Conservation (phyloP, 2,329 filamentous ascomycete genomes). For the Aureobasidium sp. region DNA sequence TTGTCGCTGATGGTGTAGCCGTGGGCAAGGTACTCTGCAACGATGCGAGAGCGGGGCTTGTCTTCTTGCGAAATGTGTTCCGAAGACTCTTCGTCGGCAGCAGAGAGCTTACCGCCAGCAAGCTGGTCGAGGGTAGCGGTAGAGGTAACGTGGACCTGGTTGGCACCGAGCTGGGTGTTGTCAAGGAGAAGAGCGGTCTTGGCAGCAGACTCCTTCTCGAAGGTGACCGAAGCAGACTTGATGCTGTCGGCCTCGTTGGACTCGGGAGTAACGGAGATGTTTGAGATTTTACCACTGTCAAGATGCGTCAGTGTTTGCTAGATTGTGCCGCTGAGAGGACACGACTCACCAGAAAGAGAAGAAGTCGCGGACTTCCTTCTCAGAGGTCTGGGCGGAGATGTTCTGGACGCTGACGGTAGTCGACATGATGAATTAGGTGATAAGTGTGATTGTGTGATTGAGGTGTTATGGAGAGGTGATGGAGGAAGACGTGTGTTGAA, state of each 20-base stretch:
- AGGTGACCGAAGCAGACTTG: conserved; percentile 85
- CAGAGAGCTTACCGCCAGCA: conserved; percentile 50
- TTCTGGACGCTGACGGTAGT: conserved; percentile 81
- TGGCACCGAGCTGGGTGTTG: conserved; percentile 81
- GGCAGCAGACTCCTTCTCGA: conserved; percentile 92
- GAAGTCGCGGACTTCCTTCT: conserved; percentile 91
- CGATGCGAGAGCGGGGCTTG: conserved; percentile 87
- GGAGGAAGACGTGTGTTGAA: not conserved
- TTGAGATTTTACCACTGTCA: conserved; percentile 78
- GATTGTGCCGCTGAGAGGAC: not conserved
- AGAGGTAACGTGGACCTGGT: conserved; percentile 69
- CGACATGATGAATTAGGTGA: conserved; percentile 33
- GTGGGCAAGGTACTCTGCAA: conserved; percentile 93
- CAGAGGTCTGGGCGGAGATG: conserved; percentile 71
- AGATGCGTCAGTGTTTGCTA: not conserved
- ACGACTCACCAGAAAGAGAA: conserved; percentile 80
- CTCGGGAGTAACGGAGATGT: conserved; percentile 63
- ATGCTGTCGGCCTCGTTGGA: conserved; percentile 48
- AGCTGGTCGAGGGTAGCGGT: conserved; percentile 58
- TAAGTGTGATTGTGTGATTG: not conserved
- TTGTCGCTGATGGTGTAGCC: conserved; percentile 76
- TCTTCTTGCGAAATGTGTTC: conserved; percentile 86
- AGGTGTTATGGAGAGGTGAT: not conserved
- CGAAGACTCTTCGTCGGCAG: conserved; percentile 44
- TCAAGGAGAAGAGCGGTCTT: conserved; percentile 96